phyloP scores from a whole-genome alignment of 768 basidiomycete genomes.

The Xerocomellus chrysenteron region DNA sequence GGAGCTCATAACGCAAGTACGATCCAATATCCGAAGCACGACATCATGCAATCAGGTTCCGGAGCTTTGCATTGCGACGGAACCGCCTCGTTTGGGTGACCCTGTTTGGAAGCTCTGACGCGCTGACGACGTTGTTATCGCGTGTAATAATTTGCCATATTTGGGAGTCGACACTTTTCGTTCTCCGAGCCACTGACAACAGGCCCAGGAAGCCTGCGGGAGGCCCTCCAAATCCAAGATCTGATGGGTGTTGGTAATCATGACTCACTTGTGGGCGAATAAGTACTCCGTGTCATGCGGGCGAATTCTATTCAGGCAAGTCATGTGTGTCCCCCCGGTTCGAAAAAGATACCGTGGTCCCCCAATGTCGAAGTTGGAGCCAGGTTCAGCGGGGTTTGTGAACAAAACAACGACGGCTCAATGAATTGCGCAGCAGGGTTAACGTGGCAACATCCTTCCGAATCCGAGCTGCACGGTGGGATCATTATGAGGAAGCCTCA shows the following conservation, averaged over 20 bases:
- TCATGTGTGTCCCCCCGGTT: background rate
- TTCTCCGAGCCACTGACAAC: constrained; percentile 5
- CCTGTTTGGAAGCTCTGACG: constrained; percentile 17
- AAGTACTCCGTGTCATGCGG: constrained; percentile 8
- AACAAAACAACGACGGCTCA: constrained; percentile 1
- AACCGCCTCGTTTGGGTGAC: constrained; percentile 4
- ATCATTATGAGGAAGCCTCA: background rate
- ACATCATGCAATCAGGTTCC: constrained; percentile 14
- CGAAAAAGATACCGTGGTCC: constrained; percentile 6
- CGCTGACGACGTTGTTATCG: constrained; percentile 10
- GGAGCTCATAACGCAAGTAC: constrained; percentile 7
- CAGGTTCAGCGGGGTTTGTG: constrained; percentile 18
- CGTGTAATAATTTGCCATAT: constrained; percentile 12
- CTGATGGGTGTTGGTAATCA: constrained; percentile 18
- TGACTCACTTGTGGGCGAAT: constrained; percentile 10
- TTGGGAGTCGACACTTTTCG: background rate
- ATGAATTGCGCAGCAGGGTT: constrained; percentile 4
- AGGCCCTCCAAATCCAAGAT: constrained; percentile 12
- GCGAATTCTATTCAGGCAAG: constrained; percentile 1
- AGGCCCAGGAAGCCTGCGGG: background rate
- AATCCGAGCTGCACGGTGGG: constrained; percentile 8
- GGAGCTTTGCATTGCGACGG: constrained; percentile 18
- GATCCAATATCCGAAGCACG: constrained; percentile 16
- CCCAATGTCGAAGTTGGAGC: background rate
- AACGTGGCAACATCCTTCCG: constrained; percentile 14